Percentiles rank a stretch among this genome's conserved stretches.
Conservation (phyloP, 2,329 filamentous ascomycete genomes). For the Fusarium buharicum region DNA sequence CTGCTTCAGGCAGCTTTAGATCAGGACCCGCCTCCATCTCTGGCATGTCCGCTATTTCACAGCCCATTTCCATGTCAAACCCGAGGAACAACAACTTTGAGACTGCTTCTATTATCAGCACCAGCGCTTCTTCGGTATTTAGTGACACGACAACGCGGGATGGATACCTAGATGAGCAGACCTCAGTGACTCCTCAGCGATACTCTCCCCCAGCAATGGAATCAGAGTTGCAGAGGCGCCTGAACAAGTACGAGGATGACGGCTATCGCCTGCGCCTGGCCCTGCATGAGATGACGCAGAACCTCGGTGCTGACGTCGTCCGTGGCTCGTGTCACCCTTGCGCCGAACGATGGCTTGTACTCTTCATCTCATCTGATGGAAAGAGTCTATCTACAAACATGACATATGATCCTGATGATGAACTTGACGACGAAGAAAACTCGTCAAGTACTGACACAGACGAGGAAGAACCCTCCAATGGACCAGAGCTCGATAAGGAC, state of each 20-base stretch:
- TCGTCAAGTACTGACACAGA: slow-evolving; percentile 70
- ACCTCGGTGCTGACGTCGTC: slow-evolving; percentile 70
- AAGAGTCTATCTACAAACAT: slow-evolving; percentile 75
- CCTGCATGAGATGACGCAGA: slow-evolving; percentile 75
- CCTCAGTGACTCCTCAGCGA: slow-evolving; percentile 61
- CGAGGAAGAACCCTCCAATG: slow-evolving; percentile 69
- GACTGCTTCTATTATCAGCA: slow-evolving; percentile 76
- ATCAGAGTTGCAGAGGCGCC: slow-evolving; percentile 54
- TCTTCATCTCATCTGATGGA: slow-evolving; percentile 81
- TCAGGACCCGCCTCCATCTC: slow-evolving; percentile 75
- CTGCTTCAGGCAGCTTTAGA: slow-evolving; percentile 69
- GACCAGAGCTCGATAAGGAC: slow-evolving; percentile 76
- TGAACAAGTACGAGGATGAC: slow-evolving; percentile 70
- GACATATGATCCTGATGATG: slow-evolving; percentile 75
- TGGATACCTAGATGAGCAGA: slow-evolving; percentile 67
- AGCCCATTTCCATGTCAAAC: slow-evolving; percentile 70
- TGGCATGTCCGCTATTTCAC: slow-evolving; percentile 75
- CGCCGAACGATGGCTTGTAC: slow-evolving; percentile 82
- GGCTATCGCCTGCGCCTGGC: slow-evolving; percentile 73
- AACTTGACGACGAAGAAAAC: slow-evolving; percentile 72
- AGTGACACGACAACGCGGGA: slow-evolving; percentile 77
- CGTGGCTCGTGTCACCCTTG: slow-evolving; percentile 80
- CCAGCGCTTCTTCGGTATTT: slow-evolving; percentile 76
- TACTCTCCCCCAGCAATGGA: slow-evolving; percentile 65
- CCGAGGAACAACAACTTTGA: slow-evolving; percentile 68